Conservation (phyloP, 2,329 filamentous ascomycete genomes). For the Colletotrichum sojae region DNA sequence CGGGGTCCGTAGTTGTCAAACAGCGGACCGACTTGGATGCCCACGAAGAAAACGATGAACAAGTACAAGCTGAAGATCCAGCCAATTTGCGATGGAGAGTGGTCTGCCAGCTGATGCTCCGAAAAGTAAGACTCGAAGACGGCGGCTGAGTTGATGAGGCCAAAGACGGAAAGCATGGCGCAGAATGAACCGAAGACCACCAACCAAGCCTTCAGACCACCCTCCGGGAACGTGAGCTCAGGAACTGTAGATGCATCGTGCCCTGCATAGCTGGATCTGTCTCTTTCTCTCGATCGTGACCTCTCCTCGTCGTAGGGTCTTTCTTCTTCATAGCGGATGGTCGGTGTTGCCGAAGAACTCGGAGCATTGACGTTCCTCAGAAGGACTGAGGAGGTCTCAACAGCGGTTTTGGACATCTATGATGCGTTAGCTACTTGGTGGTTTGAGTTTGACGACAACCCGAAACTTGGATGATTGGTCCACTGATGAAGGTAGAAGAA, state of each 20-base stretch:
- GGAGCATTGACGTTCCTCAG: constrained; percentile 4
- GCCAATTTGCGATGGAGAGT: constrained; percentile 78
- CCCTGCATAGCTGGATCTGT: background rate
- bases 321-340: background rate
- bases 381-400: constrained; percentile 18
- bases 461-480: background rate
- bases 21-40: constrained; percentile 84
- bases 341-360: background rate
- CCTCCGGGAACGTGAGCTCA: constrained; percentile 69
- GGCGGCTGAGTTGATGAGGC: constrained; percentile 81
- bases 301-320: constrained; percentile 6
- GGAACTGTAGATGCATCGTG: background rate
- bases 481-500: background rate
- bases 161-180: constrained; percentile 78
- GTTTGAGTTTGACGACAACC: background rate
- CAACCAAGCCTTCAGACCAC: constrained; percentile 79
- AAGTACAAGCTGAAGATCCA: constrained; percentile 90
- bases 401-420: constrained; percentile 22
- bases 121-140: constrained; percentile 84
- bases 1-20: constrained; percentile 84
- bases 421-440: background rate
- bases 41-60: constrained; percentile 86
- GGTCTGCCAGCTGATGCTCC: constrained; percentile 77
- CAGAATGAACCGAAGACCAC: constrained; percentile 85
- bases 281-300: constrained; percentile 8